A percentile compares a stretch with the other conserved stretches of the same genome.
Evolutionary conservation across 106 monocot species (phyloP).

Genomic region (Acanthochlamys bracteata): DNA sequence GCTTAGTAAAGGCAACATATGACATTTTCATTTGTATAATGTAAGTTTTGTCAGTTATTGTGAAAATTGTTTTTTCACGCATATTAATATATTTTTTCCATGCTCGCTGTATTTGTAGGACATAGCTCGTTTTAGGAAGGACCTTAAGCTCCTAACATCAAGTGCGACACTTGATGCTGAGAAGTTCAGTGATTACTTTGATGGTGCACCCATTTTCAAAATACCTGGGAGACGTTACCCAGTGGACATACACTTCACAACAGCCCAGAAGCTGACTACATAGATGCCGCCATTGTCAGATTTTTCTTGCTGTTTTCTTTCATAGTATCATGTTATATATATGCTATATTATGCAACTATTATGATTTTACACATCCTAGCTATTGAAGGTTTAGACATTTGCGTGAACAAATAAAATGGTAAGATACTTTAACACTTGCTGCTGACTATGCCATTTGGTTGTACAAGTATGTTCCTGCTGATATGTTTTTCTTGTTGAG

Average conservation of each 20-base stretch:
- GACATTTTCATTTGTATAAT: too few species aligned
- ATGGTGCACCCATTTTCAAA: conserved; percentile 64
- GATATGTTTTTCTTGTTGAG: too few species aligned
- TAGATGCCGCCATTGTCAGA: neutral
- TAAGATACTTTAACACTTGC: too few species aligned
- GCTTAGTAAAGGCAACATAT: conserved; percentile 58
- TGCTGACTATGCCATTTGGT: too few species aligned
- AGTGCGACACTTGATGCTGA: conserved; percentile 93
- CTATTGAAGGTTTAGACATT: too few species aligned
- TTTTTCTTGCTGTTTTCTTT: too few species aligned
- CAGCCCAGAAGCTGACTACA: conserved; percentile 76
- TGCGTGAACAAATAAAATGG: too few species aligned
- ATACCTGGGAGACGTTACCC: conserved; percentile 72
- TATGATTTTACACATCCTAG: too few species aligned
- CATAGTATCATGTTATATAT: too few species aligned
- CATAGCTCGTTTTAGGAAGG: conserved; percentile 69
- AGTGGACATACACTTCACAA: conserved; percentile 77
- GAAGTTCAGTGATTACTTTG: conserved; percentile 87
- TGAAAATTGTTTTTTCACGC: neutral
- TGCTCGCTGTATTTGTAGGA: conserved; percentile 34
- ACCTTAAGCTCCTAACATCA: conserved; percentile 77
- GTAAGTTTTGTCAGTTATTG: neutral
- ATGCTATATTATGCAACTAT: too few species aligned
- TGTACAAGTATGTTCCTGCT: too few species aligned
- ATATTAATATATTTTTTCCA: neutral